Base-by-base conservation (phyloP, 2,329 filamentous ascomycete species). In the Phyllosticta capitalensis region DNA sequence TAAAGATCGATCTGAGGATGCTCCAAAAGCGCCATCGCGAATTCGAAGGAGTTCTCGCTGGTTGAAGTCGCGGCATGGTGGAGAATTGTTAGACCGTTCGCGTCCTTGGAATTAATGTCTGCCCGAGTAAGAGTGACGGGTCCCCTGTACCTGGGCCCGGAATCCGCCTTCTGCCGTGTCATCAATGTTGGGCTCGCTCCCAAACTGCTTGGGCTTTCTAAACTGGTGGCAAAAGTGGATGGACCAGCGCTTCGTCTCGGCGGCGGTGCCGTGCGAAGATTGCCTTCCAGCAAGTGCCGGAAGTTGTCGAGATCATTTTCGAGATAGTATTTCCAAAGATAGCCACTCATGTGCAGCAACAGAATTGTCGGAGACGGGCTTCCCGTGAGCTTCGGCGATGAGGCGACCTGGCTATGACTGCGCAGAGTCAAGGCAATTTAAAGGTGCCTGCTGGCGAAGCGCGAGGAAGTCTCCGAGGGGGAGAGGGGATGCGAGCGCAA, bases 251-350 rank as follows among this genome's bases (percentile, higher is more conserved):
- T 45, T 14, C 38, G 38, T 68, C 79, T 83, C 73, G 82, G 84
- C 68, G 81, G 74, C 61, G 78, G 71, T 45, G 38, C 12, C 61
- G 77, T 69, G 67, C 83, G 82, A 63, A 79, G 71, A 76, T 87
- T 81, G 74, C 84, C 84, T 71, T 86, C 86, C 82, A 99, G 83
- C 72, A 95, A 83, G 79, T 87, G 88, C 78, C 89, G 88, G 83
- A 99, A 97, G 72, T 80, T 85, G 74, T 95, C 92, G 85, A 96
- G 88, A 85, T 99, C 91, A 83, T 96, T 89, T 85, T 96, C 88
- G 81, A 95, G 88, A 75, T 92, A 97, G 74, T 84, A 90, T 83
- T 91, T 92, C 92, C 92, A 96, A 75, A 99, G 85, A 83, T 88
- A 84, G 80, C 91, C 88, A 87, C 90, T 97, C 92, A 97, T 94